Percentiles rank a stretch among this genome's conserved stretches.
Evolutionary conservation across 129 eudicot species (phyloP).

Genomic region (Pulicaria dysenterica): DNA sequence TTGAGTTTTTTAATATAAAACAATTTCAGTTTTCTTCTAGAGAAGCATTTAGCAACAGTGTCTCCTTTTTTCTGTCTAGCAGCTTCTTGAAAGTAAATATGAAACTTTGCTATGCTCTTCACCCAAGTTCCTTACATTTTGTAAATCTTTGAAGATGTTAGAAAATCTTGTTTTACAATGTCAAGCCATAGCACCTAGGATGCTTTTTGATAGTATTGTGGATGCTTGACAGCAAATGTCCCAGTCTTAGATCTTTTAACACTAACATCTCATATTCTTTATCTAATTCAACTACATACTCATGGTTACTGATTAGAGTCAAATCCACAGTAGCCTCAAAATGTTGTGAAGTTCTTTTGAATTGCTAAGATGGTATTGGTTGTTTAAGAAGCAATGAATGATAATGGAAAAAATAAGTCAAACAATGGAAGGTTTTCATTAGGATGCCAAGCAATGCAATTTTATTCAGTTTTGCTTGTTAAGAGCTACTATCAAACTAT

Average conservation of each 20-base stretch:
- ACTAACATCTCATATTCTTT: background rate
- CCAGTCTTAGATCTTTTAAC: background rate
- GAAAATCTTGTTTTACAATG: slow-evolving; percentile 4
- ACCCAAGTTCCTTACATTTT: slow-evolving; percentile 2
- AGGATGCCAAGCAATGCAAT: background rate
- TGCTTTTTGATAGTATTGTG: slow-evolving; percentile 8
- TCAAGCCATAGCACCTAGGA: background rate
- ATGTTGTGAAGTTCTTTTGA: background rate
- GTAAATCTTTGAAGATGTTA: background rate
- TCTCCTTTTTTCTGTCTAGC: background rate
- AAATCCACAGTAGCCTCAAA: background rate
- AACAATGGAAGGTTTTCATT: slow-evolving; percentile 12
- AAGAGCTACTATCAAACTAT: background rate
- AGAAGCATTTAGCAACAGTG: background rate
- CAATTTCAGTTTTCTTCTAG: background rate
- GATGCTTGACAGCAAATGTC: background rate
- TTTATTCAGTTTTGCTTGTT: background rate
- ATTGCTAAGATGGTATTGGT: background rate
- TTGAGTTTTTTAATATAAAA: background rate
- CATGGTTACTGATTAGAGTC: slow-evolving; percentile 10
- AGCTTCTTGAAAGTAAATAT: slow-evolving; percentile 8
- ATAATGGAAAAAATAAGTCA: slow-evolving; percentile 11
- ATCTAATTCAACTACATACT: background rate
- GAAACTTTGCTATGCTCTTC: background rate
- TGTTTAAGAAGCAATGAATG: background rate